phyloP scores from a whole-genome alignment of 768 basidiomycete species.

The Rhizopogon roseolus region DNA sequence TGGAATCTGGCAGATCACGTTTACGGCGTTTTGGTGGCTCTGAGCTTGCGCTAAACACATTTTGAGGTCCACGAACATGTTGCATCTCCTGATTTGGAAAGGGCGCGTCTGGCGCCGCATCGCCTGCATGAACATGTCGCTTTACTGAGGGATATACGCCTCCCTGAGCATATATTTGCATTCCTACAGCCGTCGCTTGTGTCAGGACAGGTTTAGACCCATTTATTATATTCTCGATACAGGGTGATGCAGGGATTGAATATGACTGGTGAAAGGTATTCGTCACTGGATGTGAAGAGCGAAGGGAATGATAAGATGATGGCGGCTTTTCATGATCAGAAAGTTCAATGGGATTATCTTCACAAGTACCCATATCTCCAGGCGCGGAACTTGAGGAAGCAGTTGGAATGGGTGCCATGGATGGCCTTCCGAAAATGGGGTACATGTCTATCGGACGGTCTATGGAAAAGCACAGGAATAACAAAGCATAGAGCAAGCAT shows the following conservation, averaged over 20 bases:
- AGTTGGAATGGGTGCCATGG: neutral
- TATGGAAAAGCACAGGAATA: neutral
- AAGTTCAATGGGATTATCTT: constrained; percentile 1
- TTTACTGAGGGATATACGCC: neutral
- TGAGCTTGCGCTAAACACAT: constrained; percentile 20
- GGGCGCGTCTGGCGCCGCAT: constrained; percentile 25
- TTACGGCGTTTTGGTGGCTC: constrained; percentile 8
- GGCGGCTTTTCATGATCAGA: constrained; percentile 11
- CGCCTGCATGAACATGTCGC: neutral
- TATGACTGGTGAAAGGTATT: neutral
- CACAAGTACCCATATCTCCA: neutral
- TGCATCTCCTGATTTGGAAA: constrained; percentile 49
- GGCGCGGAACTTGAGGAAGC: neutral
- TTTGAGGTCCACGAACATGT: constrained; percentile 60
- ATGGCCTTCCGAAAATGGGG: constrained; percentile 19
- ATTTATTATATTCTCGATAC: neutral
- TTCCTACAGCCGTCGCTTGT: neutral
- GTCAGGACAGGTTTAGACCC: neutral
- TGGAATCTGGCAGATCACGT: neutral
- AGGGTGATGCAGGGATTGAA: neutral
- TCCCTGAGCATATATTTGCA: neutral
- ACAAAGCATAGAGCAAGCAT: neutral
- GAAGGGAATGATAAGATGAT: constrained; percentile 6
- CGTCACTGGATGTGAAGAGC: neutral
- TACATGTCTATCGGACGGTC: constrained; percentile 13